Percentiles rank a stretch among this genome's conserved stretches.
phyloP scores from a whole-genome alignment of 305 asterid species.

The Striga hermonthica region DNA sequence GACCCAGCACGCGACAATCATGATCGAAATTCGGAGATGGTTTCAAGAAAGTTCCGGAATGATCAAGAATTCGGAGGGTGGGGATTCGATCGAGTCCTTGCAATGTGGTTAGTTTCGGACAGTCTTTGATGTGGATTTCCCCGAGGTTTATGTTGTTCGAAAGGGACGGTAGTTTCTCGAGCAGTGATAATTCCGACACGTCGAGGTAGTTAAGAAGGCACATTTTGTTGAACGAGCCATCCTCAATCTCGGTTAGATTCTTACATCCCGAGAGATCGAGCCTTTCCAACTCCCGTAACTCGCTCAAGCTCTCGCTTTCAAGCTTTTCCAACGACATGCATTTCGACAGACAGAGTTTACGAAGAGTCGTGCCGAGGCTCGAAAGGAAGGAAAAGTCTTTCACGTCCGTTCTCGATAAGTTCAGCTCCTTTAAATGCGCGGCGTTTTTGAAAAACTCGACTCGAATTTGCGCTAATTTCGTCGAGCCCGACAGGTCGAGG shows the following conservation, averaged over 20 bases:
- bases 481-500: constrained; percentile 44
- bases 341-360: constrained; percentile 27
- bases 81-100: constrained; percentile 34
- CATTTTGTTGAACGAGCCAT: constrained; percentile 30
- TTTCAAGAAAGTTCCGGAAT: constrained; percentile 35
- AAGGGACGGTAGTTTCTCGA: constrained; percentile 33
- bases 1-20: constrained; percentile 20
- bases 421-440: constrained; percentile 28
- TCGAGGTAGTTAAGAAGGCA: constrained; percentile 31
- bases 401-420: constrained; percentile 40
- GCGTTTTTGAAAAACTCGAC: constrained; percentile 26
- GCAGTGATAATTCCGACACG: constrained; percentile 31
- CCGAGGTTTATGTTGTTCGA: constrained; percentile 33
- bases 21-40: constrained; percentile 20
- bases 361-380: constrained; percentile 30
- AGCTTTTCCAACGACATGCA: constrained; percentile 34
- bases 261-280: constrained; percentile 44
- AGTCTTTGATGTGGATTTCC: constrained; percentile 33
- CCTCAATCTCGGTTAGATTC: constrained; percentile 29
- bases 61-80: constrained; percentile 32
- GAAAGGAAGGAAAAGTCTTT: constrained; percentile 29
- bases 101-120: constrained; percentile 31
- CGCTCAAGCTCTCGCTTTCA: constrained; percentile 28
- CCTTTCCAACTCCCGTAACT: constrained; percentile 32
- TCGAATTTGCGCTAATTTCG: constrained; percentile 28